Conservation (phyloP, 768 basidiomycete species). For the Neoboletus subvelutipes region DNA sequence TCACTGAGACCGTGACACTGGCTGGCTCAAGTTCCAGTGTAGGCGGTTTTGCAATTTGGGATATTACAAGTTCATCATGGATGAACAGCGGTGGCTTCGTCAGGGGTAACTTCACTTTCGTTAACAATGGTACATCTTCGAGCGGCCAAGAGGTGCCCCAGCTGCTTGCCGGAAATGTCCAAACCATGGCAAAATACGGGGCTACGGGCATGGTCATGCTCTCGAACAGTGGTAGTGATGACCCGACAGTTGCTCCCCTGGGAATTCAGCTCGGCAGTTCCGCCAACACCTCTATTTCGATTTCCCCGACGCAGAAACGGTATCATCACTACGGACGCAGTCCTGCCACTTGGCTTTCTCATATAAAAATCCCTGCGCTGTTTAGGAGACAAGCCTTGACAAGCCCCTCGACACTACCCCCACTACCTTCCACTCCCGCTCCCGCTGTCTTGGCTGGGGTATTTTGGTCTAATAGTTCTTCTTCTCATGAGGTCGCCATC, state of each 20-base stretch:
- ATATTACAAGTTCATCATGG: constrained; percentile 61
- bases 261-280: constrained; percentile 51
- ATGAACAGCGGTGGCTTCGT: constrained; percentile 73
- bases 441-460: constrained; percentile 83
- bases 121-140: constrained; percentile 61
- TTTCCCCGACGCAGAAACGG: constrained; percentile 38
- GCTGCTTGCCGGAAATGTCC: constrained; percentile 68
- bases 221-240: constrained; percentile 56
- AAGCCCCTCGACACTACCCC: constrained; percentile 52
- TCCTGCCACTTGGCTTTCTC: constrained; percentile 49
- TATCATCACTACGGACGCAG: constrained; percentile 37
- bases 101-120: constrained; percentile 65
- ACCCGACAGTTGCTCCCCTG: constrained; percentile 62
- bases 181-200: constrained; percentile 58
- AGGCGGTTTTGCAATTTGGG: constrained; percentile 77
- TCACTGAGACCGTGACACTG: constrained; percentile 48
- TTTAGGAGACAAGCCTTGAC: constrained; percentile 52
- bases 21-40: constrained; percentile 37
- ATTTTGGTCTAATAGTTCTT: constrained; percentile 85
- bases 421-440: constrained; percentile 54
- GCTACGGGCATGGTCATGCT: constrained; percentile 80
- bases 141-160: constrained; percentile 44
- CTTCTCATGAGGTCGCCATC: constrained; percentile 64
- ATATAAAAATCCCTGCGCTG: constrained; percentile 42
- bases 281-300: constrained; percentile 31